phyloP scores from a whole-genome alignment of 2,329 filamentous ascomycete genomes.

The Coniochaeta pulveracea region DNA sequence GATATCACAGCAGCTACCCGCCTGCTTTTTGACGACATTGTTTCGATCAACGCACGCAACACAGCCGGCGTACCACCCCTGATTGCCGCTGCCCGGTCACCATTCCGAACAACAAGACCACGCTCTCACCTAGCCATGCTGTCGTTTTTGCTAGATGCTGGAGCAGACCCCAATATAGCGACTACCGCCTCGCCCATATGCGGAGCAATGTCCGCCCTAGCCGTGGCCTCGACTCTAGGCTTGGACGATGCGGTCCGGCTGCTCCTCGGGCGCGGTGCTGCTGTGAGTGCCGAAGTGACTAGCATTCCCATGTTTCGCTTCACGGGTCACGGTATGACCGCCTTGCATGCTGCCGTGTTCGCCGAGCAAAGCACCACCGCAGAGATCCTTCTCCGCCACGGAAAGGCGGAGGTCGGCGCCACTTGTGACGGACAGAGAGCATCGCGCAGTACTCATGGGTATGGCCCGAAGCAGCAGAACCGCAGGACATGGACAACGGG shows the following conservation, averaged over 20 bases:
- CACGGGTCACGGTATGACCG: slow-evolving; percentile 8
- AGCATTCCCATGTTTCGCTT: neutral
- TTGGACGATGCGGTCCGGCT: slow-evolving; percentile 6
- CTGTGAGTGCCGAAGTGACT: slow-evolving; percentile 6
- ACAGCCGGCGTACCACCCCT: slow-evolving; percentile 10
- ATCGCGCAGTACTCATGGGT: neutral
- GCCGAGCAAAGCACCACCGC: slow-evolving; percentile 6
- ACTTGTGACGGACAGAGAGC: slow-evolving; percentile 7
- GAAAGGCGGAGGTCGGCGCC: slow-evolving; percentile 8
- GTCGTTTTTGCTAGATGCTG: slow-evolving; percentile 11
- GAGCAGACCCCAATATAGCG: slow-evolving; percentile 9
- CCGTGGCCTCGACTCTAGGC: slow-evolving; percentile 7
- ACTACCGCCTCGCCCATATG: neutral
- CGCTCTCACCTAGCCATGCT: slow-evolving; percentile 10
- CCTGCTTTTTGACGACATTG: slow-evolving; percentile 7
- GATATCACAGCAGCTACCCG: slow-evolving; percentile 10
- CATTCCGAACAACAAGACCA: neutral
- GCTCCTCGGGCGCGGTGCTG: slow-evolving; percentile 8
- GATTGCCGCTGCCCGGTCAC: slow-evolving; percentile 8
- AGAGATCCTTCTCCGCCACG: slow-evolving; percentile 8
- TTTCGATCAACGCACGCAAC: slow-evolving; percentile 10
- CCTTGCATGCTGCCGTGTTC: slow-evolving; percentile 11
- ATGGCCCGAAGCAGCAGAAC: neutral
- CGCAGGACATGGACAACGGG: neutral
- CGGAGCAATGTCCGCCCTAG: slow-evolving; percentile 6